A percentile compares a stretch with the other conserved stretches of the same genome.
Evolutionary conservation across 352 stramenopile genomes (phyloP).

Genomic region (Globisporangium rhizosaccharum): DNA sequence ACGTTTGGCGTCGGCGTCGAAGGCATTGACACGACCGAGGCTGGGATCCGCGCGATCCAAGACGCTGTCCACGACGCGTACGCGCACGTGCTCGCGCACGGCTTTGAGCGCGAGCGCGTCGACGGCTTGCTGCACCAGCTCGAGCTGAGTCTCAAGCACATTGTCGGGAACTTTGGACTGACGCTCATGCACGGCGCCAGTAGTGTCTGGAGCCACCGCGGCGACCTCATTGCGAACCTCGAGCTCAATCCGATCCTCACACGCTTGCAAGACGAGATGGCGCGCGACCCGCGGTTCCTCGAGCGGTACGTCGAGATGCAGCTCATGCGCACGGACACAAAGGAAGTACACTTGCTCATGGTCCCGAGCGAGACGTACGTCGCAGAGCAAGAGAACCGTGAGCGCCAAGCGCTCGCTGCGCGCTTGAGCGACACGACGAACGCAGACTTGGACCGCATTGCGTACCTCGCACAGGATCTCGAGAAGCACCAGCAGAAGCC

Average conservation of each 20-base stretch:
- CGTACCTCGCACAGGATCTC: constrained; percentile 33
- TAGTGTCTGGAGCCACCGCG: constrained; percentile 64
- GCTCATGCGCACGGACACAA: constrained; percentile 41
- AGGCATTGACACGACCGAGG: constrained; percentile 44
- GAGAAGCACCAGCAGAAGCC: constrained; percentile 57
- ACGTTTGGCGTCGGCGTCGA: constrained; percentile 79
- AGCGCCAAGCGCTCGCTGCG: constrained; percentile 41
- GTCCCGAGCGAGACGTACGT: constrained; percentile 59
- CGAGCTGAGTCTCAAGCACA: constrained; percentile 80
- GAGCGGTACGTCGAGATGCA: constrained; percentile 52
- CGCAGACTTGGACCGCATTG: constrained; percentile 53
- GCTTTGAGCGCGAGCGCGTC: constrained; percentile 72
- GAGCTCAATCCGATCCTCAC: constrained; percentile 64
- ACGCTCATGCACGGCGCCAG: constrained; percentile 69
- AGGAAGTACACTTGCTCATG: constrained; percentile 72
- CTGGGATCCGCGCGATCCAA: constrained; percentile 49
- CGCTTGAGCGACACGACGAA: constrained; percentile 40
- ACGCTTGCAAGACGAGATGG: constrained; percentile 57
- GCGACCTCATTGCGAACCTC: constrained; percentile 59
- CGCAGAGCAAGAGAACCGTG: constrained; percentile 39
- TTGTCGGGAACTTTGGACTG: constrained; percentile 78
- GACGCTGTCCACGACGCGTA: constrained; percentile 48
- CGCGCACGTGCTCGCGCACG: constrained; percentile 47
- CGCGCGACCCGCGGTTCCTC: constrained; percentile 54
- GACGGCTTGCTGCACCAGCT: constrained; percentile 73